These are phyloP conservation scores for Yamadazyma dendronema DNA, from an alignment of 1,139 yeast genomes.

Conservation along the genomic window DNA sequence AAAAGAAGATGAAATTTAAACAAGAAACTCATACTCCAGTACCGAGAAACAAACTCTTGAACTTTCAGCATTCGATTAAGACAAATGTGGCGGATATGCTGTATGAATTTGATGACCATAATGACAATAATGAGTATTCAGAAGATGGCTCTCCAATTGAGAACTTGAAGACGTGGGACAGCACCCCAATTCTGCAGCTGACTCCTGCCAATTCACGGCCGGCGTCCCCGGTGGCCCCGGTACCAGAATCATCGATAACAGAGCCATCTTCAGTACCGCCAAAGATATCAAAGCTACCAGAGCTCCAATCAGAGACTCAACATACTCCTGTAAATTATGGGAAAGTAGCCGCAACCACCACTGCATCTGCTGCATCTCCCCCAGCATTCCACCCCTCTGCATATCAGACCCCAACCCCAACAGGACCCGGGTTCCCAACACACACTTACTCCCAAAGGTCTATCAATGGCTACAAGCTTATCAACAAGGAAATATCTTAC, in stretches of 20 bases:
- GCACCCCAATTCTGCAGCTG: conserved; percentile 35
- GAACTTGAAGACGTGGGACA: conserved; percentile 11
- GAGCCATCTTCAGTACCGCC: too few species aligned
- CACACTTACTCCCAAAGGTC: conserved; percentile 5
- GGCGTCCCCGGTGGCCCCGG: conserved; percentile 20
- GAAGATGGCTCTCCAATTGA: conserved; percentile 10
- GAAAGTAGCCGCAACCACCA: too few species aligned
- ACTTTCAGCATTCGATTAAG: conserved; percentile 25
- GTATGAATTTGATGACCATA: conserved; percentile 8
- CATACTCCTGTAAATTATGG: too few species aligned
- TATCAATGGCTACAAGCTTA: conserved; percentile 36
- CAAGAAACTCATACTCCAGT: conserved; percentile 17
- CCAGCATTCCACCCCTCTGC: neutral
- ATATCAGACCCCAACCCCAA: neutral
- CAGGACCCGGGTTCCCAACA: neutral
- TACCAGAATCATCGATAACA: neutral
- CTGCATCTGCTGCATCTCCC: neutral
- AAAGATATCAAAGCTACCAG: too few species aligned
- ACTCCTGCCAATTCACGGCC: conserved; percentile 33
- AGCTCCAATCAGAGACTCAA: neutral
- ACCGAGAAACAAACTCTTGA: conserved; percentile 19
- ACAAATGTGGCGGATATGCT: conserved; percentile 18
- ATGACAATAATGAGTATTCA: conserved; percentile 13
- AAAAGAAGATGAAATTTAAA: conserved; percentile 29
- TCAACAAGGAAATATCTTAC: conserved; percentile 22